These are phyloP conservation scores for Tubosaeta sp. DNA, from an alignment of 768 basidiomycete species.

Conservation along the genomic window DNA sequence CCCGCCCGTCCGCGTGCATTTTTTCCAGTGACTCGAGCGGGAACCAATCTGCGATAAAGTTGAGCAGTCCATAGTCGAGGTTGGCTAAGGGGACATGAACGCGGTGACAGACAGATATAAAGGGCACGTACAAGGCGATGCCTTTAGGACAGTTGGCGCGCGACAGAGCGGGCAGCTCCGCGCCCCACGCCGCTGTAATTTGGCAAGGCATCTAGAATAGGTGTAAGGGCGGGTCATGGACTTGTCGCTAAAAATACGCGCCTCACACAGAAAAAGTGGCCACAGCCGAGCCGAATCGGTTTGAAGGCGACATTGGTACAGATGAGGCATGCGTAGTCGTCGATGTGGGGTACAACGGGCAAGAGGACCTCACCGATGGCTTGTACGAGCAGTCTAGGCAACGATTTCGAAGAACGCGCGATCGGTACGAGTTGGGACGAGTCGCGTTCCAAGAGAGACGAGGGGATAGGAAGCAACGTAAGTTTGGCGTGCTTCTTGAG, in stretches of 20 bases:
- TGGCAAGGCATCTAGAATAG: constrained; percentile 60
- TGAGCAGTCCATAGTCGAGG: constrained; percentile 72
- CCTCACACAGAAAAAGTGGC: constrained; percentile 75
- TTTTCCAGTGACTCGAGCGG: constrained; percentile 78
- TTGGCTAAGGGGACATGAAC: constrained; percentile 45
- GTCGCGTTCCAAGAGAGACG: constrained; percentile 20
- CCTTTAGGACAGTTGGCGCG: constrained; percentile 67
- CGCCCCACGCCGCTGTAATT: constrained; percentile 82
- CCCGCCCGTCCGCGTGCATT: constrained; percentile 66
- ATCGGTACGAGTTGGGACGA: constrained; percentile 27
- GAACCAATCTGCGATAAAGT: constrained; percentile 93
- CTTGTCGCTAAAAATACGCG: constrained; percentile 18
- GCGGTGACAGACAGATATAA: background rate
- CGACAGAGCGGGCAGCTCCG: constrained; percentile 84
- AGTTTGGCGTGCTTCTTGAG: constrained; percentile 93
- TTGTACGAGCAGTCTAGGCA: constrained; percentile 69
- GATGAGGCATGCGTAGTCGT: constrained; percentile 85
- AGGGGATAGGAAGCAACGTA: constrained; percentile 70
- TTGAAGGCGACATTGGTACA: constrained; percentile 91
- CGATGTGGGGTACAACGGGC: constrained; percentile 73
- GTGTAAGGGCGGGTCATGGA: background rate
- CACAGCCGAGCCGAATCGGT: constrained; percentile 77
- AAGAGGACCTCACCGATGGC: constrained; percentile 79
- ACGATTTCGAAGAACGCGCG: constrained; percentile 32
- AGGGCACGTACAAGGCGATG: constrained; percentile 62